phyloP scores from a whole-genome alignment of 2,329 filamentous ascomycete genomes.

The Diplodia sapinea region DNA sequence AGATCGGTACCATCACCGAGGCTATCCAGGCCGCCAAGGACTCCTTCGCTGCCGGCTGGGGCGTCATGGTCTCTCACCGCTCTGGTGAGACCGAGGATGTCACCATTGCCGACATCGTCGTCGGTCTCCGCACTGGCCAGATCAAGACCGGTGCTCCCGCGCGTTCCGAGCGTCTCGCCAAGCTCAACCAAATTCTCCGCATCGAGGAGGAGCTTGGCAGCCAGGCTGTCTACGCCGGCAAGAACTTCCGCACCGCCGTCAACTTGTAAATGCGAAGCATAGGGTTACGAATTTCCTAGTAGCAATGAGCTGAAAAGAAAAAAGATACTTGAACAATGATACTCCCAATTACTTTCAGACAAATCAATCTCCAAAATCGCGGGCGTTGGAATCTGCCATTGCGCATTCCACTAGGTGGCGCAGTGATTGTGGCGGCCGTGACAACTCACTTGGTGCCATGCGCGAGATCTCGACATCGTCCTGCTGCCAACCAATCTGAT shows the following conservation, averaged over 20 bases:
- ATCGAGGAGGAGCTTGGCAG: constrained; percentile 98
- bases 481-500: not conserved
- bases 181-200: constrained; percentile 99
- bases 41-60: constrained; percentile 93
- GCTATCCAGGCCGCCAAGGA: constrained; percentile 99
- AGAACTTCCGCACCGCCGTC: constrained; percentile 88
- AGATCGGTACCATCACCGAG: constrained; percentile 98
- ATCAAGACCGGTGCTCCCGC: constrained; percentile 99
- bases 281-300: constrained; percentile 28
- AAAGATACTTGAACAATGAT: constrained; percentile 27
- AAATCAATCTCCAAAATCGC: not conserved
- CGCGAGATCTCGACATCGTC: not conserved
- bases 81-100: constrained; percentile 99
- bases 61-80: constrained; percentile 99
- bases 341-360: constrained; percentile 20
- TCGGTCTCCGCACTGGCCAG: constrained; percentile 94
- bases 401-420: not conserved
- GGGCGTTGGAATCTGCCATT: not conserved
- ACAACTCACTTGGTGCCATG: not conserved
- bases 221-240: constrained; percentile 88
- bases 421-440: too few species aligned
- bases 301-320: constrained; percentile 23
- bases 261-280: constrained; percentile 69
- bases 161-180: constrained; percentile 96
- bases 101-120: constrained; percentile 96